These are phyloP conservation scores for Physaria fendleri DNA, from an alignment of 345 rosid species.

Conservation along the genomic window DNA sequence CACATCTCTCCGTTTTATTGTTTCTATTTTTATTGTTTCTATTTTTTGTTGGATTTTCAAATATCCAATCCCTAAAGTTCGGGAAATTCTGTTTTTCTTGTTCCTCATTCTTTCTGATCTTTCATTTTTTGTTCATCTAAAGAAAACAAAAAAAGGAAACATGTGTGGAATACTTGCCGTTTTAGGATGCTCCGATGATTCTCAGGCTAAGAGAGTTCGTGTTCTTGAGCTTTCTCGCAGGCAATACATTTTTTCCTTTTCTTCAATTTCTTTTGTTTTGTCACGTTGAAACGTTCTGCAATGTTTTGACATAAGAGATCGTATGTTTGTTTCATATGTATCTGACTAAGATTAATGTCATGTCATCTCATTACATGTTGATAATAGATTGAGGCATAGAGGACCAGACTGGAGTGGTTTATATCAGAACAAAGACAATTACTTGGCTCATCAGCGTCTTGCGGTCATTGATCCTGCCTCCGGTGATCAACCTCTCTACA, in stretches of 20 bases:
- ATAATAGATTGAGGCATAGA: constrained; percentile 78
- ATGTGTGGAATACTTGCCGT: constrained; percentile 99
- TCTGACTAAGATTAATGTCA: not conserved
- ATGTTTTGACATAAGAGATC: not conserved
- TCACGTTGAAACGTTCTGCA: not conserved
- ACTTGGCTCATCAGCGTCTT: constrained; percentile 80
- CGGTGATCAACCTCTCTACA: constrained; percentile 94
- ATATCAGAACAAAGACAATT: constrained; percentile 63
- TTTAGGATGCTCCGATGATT: constrained; percentile 86
- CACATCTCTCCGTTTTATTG: not conserved
- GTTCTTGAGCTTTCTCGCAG: constrained; percentile 99
- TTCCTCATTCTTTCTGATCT: not conserved
- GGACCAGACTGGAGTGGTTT: constrained; percentile 99
- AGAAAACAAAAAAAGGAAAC: not conserved
- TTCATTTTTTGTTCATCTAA: not conserved
- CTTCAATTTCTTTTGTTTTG: not conserved
- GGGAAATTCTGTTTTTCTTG: constrained; percentile 3
- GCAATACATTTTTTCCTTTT: constrained; percentile 25
- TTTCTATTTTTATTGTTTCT: not conserved
- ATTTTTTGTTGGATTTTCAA: not conserved
- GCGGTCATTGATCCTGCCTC: constrained; percentile 92
- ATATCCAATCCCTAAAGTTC: not conserved
- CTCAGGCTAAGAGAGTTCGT: constrained; percentile 91
- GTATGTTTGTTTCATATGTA: not conserved
- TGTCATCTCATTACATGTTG: not conserved